Base-by-base conservation (phyloP, 495 filamentous ascomycete genomes). In the Penicillium nucicola region DNA sequence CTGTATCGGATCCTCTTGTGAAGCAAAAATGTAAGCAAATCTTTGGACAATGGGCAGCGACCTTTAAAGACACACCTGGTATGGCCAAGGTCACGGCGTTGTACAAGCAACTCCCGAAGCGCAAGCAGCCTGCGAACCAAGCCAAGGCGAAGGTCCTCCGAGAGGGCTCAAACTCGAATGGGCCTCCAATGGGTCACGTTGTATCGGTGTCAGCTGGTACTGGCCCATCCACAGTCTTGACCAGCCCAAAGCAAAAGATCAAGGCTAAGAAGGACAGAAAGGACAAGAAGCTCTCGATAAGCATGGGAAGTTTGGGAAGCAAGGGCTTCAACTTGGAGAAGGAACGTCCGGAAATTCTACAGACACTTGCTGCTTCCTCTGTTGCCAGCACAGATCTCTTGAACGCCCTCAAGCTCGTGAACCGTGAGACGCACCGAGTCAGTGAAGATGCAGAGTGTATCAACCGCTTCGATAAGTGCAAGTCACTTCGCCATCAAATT, bases 361-460 rank as follows among this genome's bases (percentile, higher is more conserved):
- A 84, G 45, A 81, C 84, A 15, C 86, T 97, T 32, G 95, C 92
- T 2, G 87, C 89, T 14, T 81, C 91, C 1, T 89, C 87, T 0
- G 86, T 97, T 19, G 88, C 92, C 9, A 87, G 90, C 34, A 97
- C 90, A 0, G 96, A 97, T 65, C 76, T 99, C 33, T 78, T 84
- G 58, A 99, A 99, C 68, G 84, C 86, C 15, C 77, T 99, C 13
- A 90, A 91, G 54, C 83, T 87, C 35, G 90, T 97, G 63, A 97
- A 97, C 62, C 83, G 95, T 31, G 95, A 97, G 66, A 83, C 77
- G 30, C 83, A 93, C 61, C 85, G 88, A 4, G 90, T 96, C 20
- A 93, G 89, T 31, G 88, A 95, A 55, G 92, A 97, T 59, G 66
- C 77, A 11, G 80, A 87, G 52, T 86, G 88, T 4, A 76, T 90